Evolutionary conservation across 495 filamentous ascomycete genomes (phyloP).

Genomic region (Podospora pseudoanserina): DNA sequence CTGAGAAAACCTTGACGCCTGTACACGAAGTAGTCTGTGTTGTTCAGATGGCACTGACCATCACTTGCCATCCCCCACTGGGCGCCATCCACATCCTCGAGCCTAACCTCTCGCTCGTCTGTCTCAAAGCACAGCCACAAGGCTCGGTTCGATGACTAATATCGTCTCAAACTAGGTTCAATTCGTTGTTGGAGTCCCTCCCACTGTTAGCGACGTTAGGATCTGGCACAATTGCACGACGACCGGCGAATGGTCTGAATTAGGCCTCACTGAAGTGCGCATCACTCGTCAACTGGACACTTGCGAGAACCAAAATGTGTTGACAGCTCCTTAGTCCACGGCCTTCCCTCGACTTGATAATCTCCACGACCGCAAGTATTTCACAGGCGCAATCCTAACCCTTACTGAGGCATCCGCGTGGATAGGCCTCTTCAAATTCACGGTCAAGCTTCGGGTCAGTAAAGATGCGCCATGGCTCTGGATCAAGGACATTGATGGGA

Average conservation of each 20-base stretch:
- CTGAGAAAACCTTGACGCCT: too few relatives aligned
- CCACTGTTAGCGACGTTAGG: neutral
- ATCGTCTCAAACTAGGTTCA: neutral
- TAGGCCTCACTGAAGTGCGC: neutral
- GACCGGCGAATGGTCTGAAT: neutral
- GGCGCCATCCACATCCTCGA: neutral
- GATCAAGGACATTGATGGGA: neutral
- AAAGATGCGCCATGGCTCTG: neutral
- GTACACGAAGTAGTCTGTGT: neutral
- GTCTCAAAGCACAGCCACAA: neutral
- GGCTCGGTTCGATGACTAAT: neutral
- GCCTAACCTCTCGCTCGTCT: neutral
- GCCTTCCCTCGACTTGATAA: neutral
- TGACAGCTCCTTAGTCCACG: neutral
- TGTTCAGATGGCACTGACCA: neutral
- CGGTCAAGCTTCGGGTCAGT: neutral
- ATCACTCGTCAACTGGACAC: neutral
- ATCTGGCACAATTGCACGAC: neutral
- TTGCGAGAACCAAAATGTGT: neutral
- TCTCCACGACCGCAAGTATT: neutral
- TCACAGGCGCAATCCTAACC: neutral
- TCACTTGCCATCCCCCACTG: neutral
- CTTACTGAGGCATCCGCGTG: neutral
- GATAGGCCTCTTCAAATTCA: neutral
- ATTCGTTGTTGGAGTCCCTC: neutral